Base-by-base conservation (phyloP, 2,329 filamentous ascomycete species). In the Purpureocillium takamizusanense region DNA sequence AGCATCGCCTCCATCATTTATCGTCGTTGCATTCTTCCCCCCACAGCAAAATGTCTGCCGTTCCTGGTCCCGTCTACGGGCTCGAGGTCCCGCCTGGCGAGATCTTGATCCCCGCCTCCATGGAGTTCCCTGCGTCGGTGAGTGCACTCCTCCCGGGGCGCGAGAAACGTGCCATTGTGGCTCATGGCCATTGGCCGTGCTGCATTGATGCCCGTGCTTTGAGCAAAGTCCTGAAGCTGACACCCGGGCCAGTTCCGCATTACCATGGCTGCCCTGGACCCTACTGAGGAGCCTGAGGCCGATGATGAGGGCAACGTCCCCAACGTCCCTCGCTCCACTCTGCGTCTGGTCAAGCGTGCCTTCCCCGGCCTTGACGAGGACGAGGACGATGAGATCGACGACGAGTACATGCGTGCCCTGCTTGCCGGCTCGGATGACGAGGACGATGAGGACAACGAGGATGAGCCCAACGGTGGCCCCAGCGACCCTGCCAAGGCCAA, bases 191-290 rank as follows among this genome's bases (percentile, higher is more conserved):
- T 27, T 37, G 7, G 23, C 7, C 13, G 11, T 29, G n/a, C 32
- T 33, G 13, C 35, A 27, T 29, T 37, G 21, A 10, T 25, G 21
- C 36, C 21, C 10, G 21, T 25, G 21, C 21, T 25, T 10, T 25
- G 21, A n/a, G 6, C 21, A 25, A 25, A 10, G 21, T 6, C 21
- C 21, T 10, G 21, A 25, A 25, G 21, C 21, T 25, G 21, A 25
- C 21, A 5, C 6, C 21, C 21, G 5, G 5, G 10, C 21, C 55
- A 95, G 89, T 94, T 95, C 69, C 87, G 87, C 61, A 87, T 98
- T 58, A 97, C 89, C 55, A 98, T 98, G 92, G 92, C 94, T 55
- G 92, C 92, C 49, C 83, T 98, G 61, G 90, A 98, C 61, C 92
- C 92, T 42, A 87, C 78, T 55, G 85, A 85, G 53, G 72, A 78